Base-by-base conservation (phyloP, 371 early-diverging fungal species). In the Fennellomyces sp. region DNA sequence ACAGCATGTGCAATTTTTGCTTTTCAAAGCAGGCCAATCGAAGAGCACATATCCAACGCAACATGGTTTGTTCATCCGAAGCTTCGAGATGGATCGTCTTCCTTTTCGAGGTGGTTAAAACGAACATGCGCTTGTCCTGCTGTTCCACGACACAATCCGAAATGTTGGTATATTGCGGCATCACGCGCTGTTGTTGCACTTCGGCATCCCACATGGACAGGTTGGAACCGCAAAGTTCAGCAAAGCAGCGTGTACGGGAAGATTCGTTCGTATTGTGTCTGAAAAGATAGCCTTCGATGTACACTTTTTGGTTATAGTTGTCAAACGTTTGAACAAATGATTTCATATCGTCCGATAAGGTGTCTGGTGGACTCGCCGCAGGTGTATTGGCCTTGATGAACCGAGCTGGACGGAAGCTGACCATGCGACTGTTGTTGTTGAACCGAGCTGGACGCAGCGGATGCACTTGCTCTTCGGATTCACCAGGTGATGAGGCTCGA, bases 21-120 rank as follows among this genome's bases (percentile, higher is more conserved):
- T 81, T 78, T 67, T 94, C 94, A 61, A 87, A 93, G 58, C 88
- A 84, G 17, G 90, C 83, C 28, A 94, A 73, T 7, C 92, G 86
- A 51, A 93, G 74, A 5, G 89, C 89, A 47, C 78, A 73, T 5
- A 92, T 82, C 92, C 80, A 80, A 13, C 69, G 60, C 3, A 54
- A 13, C 62, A 80, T 54, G 75, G 73, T 67, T 3, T 70, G 59
- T 48, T 78, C 72, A 61, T 83, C 78, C 23, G 78, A 69, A 0
- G 89, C 74, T 58, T 88, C 86, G 63, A 78, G 38, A 78, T 80
- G 42, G 68, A 73, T 62, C 78, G 84, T 47, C 77, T 75, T 29
- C 71, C 80, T 45, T 48, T 62, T 23, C 77, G 61, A 74, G 73
- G 1, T 45, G 19, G n/a, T n/a, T 5, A 45, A 12, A 58, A 60